These are phyloP conservation scores for Tuber magnatum DNA, from an alignment of 495 filamentous ascomycete genomes.

Conservation along the genomic window DNA sequence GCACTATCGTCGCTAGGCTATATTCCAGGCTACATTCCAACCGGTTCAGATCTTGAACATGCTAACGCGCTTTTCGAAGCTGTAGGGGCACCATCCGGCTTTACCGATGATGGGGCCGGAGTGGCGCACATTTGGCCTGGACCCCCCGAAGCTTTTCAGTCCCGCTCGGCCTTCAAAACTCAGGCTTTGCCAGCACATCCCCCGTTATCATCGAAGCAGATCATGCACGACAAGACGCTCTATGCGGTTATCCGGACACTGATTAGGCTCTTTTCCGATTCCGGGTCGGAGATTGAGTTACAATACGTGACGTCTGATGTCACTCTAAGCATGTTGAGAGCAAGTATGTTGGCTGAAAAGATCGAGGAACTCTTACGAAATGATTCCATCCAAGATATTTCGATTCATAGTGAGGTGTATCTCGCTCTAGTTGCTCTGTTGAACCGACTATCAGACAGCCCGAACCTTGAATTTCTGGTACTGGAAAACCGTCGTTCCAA, in stretches of 20 bases:
- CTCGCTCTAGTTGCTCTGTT: conserved; percentile 18
- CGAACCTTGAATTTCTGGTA: conserved; percentile 18
- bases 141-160: neutral
- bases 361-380: conserved; percentile 28
- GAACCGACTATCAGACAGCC: conserved; percentile 16
- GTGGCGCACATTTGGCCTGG: neutral
- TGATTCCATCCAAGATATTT: conserved; percentile 30
- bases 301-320: conserved; percentile 16
- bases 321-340: conserved; percentile 18
- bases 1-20: neutral
- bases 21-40: conserved; percentile 2
- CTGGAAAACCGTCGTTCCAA: conserved; percentile 23
- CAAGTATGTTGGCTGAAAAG: conserved; percentile 26
- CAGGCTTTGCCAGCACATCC: conserved; percentile 19
- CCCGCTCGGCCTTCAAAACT: neutral
- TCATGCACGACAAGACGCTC: conserved; percentile 25
- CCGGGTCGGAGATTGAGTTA: conserved; percentile 3
- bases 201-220: conserved; percentile 25
- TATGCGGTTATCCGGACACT: conserved; percentile 18
- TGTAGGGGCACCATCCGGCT: neutral
- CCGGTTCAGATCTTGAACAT: neutral
- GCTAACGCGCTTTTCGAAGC: neutral
- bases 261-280: conserved; percentile 14
- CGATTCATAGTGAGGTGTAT: conserved; percentile 27
- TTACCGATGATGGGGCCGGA: neutral